These are phyloP conservation scores for Gleditsia sinensis DNA, from an alignment of 306 rosid species.

Conservation along the genomic window DNA sequence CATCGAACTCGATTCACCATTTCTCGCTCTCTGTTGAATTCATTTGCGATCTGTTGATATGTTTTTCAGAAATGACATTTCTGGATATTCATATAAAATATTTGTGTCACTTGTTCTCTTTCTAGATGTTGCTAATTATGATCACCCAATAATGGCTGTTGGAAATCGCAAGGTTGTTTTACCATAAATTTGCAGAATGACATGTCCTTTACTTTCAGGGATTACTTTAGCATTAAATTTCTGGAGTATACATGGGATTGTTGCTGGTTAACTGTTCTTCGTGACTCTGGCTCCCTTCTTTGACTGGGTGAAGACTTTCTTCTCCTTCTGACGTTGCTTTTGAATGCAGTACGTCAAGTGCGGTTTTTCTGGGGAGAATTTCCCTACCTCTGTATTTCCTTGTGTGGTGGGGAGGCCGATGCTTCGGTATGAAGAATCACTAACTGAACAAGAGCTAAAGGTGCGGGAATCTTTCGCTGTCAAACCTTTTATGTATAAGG, in stretches of 20 bases:
- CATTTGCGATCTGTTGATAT: not conserved
- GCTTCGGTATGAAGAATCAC: slow-evolving; percentile 98
- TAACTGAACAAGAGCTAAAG: slow-evolving; percentile 84
- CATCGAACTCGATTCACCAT: not conserved
- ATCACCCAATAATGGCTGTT: slow-evolving; percentile 10
- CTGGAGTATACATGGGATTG: not conserved
- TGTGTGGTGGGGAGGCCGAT: slow-evolving; percentile 97
- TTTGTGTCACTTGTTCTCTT: not conserved
- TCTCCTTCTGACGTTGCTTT: not conserved
- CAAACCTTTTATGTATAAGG: not conserved
- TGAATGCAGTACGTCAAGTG: slow-evolving; percentile 88
- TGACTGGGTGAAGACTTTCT: not conserved
- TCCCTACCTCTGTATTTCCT: slow-evolving; percentile 94
- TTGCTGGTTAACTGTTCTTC: not conserved
- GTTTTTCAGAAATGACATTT: slow-evolving; percentile 8
- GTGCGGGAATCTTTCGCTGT: slow-evolving; percentile 31
- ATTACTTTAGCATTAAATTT: not conserved
- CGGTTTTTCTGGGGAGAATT: slow-evolving; percentile 97
- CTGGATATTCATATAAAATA: not conserved
- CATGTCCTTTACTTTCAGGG: not conserved
- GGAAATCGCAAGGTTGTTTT: not conserved
- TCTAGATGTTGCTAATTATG: not conserved
- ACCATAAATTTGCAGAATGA: not conserved
- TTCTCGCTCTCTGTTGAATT: not conserved
- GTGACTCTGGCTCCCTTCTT: not conserved